Evolutionary conservation across 73 alveolate genomes (phyloP).

Genomic region (Diophrys sp.): DNA sequence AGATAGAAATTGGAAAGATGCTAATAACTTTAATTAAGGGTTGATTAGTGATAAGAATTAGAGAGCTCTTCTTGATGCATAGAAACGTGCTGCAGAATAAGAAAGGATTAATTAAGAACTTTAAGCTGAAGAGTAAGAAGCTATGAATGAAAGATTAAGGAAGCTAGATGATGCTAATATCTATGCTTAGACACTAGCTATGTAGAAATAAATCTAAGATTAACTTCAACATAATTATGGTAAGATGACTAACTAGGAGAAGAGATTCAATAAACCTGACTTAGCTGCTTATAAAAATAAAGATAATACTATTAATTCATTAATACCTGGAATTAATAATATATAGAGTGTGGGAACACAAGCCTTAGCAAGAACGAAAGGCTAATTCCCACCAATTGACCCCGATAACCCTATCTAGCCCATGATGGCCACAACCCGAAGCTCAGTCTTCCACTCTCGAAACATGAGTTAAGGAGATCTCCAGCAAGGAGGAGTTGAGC

Average conservation of each 20-base stretch:
- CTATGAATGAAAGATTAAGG: neutral
- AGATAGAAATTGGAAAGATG: slow-evolving; percentile 2
- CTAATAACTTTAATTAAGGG: neutral
- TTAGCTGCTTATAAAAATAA: slow-evolving; percentile 29
- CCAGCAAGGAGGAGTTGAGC: too few species aligned
- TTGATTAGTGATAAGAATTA: slow-evolving; percentile 25
- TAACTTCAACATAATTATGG: slow-evolving; percentile 26
- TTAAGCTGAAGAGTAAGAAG: neutral
- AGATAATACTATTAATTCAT: slow-evolving; percentile 32
- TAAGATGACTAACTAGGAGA: slow-evolving; percentile 49
- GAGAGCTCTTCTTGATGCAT: neutral
- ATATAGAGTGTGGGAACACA: slow-evolving; percentile 37
- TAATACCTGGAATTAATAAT: slow-evolving; percentile 53
- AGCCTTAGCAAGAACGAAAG: slow-evolving; percentile 20
- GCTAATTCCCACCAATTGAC: neutral
- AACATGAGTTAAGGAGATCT: too few species aligned
- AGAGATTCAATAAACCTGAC: slow-evolving; percentile 34
- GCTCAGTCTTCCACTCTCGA: too few species aligned
- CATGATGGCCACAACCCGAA: too few species aligned
- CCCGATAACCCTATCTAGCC: neutral
- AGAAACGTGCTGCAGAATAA: neutral
- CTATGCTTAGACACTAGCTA: neutral
- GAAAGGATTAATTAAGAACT: neutral
- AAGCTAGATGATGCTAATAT: neutral
- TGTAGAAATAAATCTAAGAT: neutral